These are phyloP conservation scores for Oryza longistaminata DNA, from an alignment of 176 grass and related monocot genomes.

Conservation along the genomic window DNA sequence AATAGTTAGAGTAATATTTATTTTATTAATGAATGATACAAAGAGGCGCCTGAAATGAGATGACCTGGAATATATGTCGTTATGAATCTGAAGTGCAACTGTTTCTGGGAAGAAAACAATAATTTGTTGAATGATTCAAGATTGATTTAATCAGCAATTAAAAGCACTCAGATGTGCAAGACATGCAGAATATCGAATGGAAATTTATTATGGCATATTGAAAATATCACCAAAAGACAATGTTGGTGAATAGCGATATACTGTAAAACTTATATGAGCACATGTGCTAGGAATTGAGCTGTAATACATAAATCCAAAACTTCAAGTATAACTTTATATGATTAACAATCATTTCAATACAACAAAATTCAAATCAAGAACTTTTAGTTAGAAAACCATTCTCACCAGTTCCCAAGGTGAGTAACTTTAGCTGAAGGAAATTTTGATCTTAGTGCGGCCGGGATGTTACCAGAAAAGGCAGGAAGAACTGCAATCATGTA, in stretches of 20 bases:
- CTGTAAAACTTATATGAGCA: not conserved
- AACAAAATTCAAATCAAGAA: not conserved
- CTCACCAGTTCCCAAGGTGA: slow-evolving; percentile 74
- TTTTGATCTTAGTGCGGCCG: slow-evolving; percentile 52
- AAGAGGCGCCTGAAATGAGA: too few species aligned
- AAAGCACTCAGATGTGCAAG: slow-evolving; percentile 7
- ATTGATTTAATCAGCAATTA: not conserved
- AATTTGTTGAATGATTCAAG: not conserved
- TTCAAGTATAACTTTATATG: slow-evolving; percentile 14
- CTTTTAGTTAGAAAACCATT: slow-evolving; percentile 27
- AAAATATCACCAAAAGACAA: not conserved
- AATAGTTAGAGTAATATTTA: too few species aligned
- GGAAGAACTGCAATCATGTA: slow-evolving; percentile 65
- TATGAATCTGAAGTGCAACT: not conserved
- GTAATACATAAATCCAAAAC: not conserved
- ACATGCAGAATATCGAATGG: not conserved
- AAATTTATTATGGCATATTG: not conserved
- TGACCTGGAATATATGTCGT: not conserved
- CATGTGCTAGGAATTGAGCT: not conserved
- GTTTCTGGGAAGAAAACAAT: not conserved
- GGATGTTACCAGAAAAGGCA: slow-evolving; percentile 80
- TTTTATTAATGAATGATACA: too few species aligned
- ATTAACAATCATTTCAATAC: not conserved
- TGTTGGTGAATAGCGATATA: not conserved
- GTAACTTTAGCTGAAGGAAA: slow-evolving; percentile 73